Percentiles rank a stretch among this genome's conserved stretches.
Evolutionary conservation across 1,284 basidiomycete species (phyloP).

Genomic region (Nidula niveotomentosa): DNA sequence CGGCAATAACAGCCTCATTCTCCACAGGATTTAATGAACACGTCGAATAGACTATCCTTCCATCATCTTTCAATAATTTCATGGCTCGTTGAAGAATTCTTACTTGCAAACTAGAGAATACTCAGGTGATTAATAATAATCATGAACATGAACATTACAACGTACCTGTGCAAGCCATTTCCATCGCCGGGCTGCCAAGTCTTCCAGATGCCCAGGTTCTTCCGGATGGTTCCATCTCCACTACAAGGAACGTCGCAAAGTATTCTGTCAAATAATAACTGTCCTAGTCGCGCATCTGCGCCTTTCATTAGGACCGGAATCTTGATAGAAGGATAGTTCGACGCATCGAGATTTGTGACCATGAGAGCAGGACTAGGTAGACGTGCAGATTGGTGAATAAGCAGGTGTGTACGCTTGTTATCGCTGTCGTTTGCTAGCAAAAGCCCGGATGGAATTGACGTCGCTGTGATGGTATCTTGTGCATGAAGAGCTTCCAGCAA

Average conservation of each 20-base stretch:
- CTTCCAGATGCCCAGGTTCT: slow-evolving; percentile 96
- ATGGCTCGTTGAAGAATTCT: slow-evolving; percentile 93
- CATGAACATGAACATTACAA: background rate
- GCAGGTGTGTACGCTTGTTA: slow-evolving; percentile 92
- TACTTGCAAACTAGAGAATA: slow-evolving; percentile 71
- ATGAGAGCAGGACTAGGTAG: slow-evolving; percentile 91
- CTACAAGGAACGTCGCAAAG: slow-evolving; percentile 98
- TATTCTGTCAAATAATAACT: slow-evolving; percentile 89
- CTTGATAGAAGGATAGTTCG: slow-evolving; percentile 80
- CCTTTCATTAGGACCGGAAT: slow-evolving; percentile 33
- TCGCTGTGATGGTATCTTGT: slow-evolving; percentile 56
- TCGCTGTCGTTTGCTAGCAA: slow-evolving; percentile 92
- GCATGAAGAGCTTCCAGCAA: slow-evolving; percentile 87
- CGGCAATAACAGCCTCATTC: slow-evolving; percentile 95
- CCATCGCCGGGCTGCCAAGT: slow-evolving; percentile 89
- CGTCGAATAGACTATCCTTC: slow-evolving; percentile 96
- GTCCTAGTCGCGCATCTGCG: slow-evolving; percentile 24
- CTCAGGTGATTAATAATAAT: background rate
- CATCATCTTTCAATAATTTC: slow-evolving; percentile 84
- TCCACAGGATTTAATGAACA: slow-evolving; percentile 98
- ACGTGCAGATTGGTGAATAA: slow-evolving; percentile 97
- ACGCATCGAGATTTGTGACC: slow-evolving; percentile 97
- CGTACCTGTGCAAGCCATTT: slow-evolving; percentile 84
- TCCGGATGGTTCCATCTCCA: slow-evolving; percentile 95
- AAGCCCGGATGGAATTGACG: slow-evolving; percentile 73